These are phyloP conservation scores for Penicillium soppii DNA, from an alignment of 495 filamentous ascomycete genomes.

Conservation along the genomic window DNA sequence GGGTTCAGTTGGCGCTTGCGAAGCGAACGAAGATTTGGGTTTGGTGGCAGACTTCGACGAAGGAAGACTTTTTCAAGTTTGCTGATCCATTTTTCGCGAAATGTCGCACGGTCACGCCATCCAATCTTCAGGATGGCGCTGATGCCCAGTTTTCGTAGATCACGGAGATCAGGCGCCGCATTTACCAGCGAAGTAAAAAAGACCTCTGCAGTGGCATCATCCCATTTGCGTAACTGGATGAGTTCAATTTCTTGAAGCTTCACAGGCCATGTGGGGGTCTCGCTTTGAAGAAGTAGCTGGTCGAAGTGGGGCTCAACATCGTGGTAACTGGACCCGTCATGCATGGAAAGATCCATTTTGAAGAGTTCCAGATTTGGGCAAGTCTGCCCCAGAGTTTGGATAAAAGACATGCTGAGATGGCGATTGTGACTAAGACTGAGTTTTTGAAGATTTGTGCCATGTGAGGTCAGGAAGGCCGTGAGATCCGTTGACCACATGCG, in stretches of 20 bases:
- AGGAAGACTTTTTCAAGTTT: constrained; percentile 65
- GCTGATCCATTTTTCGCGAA: constrained; percentile 70
- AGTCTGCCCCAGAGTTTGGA: constrained; percentile 54
- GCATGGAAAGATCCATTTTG: constrained; percentile 71
- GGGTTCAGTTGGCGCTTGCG: constrained; percentile 10
- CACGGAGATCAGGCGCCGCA: constrained; percentile 57
- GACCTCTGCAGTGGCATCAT: constrained; percentile 58
- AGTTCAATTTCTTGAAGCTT: constrained; percentile 69
- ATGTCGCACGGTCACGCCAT: constrained; percentile 73
- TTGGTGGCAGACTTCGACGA: constrained; percentile 52
- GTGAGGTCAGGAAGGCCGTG: constrained; percentile 55
- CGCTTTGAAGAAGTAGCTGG: constrained; percentile 53
- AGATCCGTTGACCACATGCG: constrained; percentile 61
- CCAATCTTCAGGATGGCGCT: constrained; percentile 70
- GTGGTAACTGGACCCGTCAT: constrained; percentile 54
- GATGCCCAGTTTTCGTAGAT: constrained; percentile 65
- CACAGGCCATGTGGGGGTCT: constrained; percentile 74
- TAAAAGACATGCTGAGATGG: constrained; percentile 69
- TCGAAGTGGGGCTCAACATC: constrained; percentile 73
- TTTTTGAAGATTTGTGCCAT: constrained; percentile 60
- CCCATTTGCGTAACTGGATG: constrained; percentile 70
- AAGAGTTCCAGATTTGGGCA: constrained; percentile 70
- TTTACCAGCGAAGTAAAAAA: constrained; percentile 77
- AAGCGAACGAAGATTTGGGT: constrained; percentile 30
- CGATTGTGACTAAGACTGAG: constrained; percentile 75